phyloP scores from a whole-genome alignment of 2,329 filamentous ascomycete genomes.

The Monascus ruber region DNA sequence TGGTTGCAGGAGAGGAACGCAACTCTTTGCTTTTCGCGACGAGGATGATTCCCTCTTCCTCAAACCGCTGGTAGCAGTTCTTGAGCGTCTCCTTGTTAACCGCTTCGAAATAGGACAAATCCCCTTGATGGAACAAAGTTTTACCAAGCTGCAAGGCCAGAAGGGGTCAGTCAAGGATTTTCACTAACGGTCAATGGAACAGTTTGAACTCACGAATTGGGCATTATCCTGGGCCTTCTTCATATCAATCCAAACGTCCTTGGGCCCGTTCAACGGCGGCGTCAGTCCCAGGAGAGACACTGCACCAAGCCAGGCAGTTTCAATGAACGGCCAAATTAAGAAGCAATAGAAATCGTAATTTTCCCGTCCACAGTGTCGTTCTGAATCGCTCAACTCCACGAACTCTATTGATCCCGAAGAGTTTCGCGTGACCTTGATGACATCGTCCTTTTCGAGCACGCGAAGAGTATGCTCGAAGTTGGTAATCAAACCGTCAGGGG shows the following conservation, averaged over 20 bases:
- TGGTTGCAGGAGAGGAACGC: slow-evolving; percentile 36
- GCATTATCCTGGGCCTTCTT: slow-evolving; percentile 70
- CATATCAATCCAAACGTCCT: slow-evolving; percentile 66
- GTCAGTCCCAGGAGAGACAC: slow-evolving; percentile 79
- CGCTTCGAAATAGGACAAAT: slow-evolving; percentile 93
- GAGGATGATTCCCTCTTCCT: slow-evolving; percentile 80
- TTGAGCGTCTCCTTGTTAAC: slow-evolving; percentile 97
- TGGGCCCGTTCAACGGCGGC: slow-evolving; percentile 50
- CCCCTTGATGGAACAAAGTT: slow-evolving; percentile 93
- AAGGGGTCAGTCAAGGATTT: slow-evolving; percentile 6
- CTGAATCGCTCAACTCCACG: slow-evolving; percentile 63
- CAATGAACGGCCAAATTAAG: slow-evolving; percentile 95
- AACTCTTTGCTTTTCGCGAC: slow-evolving; percentile 56
- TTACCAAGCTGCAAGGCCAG: slow-evolving; percentile 60
- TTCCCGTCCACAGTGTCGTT: slow-evolving; percentile 70
- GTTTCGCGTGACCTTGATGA: slow-evolving; percentile 56
- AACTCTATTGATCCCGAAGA: slow-evolving; percentile 46
- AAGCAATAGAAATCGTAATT: slow-evolving; percentile 99
- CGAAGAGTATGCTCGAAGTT: slow-evolving; percentile 73
- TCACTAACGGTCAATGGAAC: not conserved
- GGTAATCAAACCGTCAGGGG: slow-evolving; percentile 65
- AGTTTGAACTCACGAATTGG: slow-evolving; percentile 51
- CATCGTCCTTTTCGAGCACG: slow-evolving; percentile 64
- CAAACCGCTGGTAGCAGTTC: slow-evolving; percentile 78
- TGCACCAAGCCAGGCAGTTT: slow-evolving; percentile 83